Evolutionary conservation across 805 yeast species (phyloP).

Genomic region (Barnettozyma siamensis): DNA sequence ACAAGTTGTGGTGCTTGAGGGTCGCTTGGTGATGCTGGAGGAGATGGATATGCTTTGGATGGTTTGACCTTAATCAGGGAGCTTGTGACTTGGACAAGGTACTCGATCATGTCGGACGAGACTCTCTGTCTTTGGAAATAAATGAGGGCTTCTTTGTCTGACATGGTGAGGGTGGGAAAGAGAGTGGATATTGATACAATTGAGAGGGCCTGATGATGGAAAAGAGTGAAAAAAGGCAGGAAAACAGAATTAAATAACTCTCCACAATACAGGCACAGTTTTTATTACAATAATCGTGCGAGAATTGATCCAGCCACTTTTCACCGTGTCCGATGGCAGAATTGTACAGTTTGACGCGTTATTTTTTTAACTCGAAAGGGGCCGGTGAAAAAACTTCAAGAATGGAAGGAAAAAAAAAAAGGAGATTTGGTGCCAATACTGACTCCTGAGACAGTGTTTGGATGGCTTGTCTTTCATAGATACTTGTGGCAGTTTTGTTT

Average conservation of each 20-base stretch:
- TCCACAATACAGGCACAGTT: background rate
- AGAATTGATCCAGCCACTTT: background rate
- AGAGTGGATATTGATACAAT: background rate
- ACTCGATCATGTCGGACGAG: slow-evolving; percentile 49
- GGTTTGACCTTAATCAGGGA: slow-evolving; percentile 45
- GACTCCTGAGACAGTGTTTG: too few relatives aligned
- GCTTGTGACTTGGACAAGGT: slow-evolving; percentile 51
- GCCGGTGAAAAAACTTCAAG: too few relatives aligned
- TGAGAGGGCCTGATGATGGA: background rate
- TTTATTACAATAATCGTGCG: too few relatives aligned
- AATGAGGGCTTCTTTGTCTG: slow-evolving; percentile 44
- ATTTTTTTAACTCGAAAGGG: too few relatives aligned
- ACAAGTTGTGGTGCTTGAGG: slow-evolving; percentile 4
- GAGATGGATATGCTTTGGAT: slow-evolving; percentile 28
- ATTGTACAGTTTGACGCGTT: background rate
- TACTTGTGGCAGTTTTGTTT: too few relatives aligned
- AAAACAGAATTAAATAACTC: background rate
- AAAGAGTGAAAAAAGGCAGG: background rate
- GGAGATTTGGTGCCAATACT: too few relatives aligned
- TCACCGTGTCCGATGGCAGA: background rate
- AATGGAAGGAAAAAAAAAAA: too few relatives aligned
- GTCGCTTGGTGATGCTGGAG: slow-evolving; percentile 33
- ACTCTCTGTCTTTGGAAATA: slow-evolving; percentile 53
- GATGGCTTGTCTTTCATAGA: too few relatives aligned
- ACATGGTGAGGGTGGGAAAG: slow-evolving; percentile 24